Evolutionary conservation across 768 basidiomycete species (phyloP), one percentile per base, ranked within the genome.

Genomic region (Lactarius evosmus): DNA sequence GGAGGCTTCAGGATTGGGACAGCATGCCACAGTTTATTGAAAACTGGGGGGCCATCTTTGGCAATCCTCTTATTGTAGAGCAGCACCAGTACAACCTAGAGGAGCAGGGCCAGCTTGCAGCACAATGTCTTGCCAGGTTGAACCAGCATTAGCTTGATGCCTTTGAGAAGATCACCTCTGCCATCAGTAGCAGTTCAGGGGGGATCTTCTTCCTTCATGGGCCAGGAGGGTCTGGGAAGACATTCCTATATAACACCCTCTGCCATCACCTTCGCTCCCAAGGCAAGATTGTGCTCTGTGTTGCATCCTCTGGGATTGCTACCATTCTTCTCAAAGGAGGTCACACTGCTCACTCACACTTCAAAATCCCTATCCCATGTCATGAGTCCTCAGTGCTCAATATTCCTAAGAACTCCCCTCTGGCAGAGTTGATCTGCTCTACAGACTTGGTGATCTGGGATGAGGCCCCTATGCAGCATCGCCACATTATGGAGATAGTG

Each of bases 221-320:
- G 5, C 71, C 78, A 36, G 80, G 77, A 19, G 81, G 81, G 0
- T 74, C 74, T 33, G 81, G 82, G 6, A 82, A 82, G 63, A 82
- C 81, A 0, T 82, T 72, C 71, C 71, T 80, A 0, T 81, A 77
- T 62, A 77, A 77, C 33, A 75, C 78, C 14, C 52, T 61, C 29
- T 61, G 60, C 41, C n/a, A 49, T 2, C 17, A 29, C 17, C 11
- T 61, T 16, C 30, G 22, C 40, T 54, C 52, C 1, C n/a, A 53
- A 17, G 2, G 8, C 3, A 54, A 61, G 30, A 41, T 54, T 69
- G 73, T 78, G 1, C 72, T 84, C 3, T 82, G 78, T 77, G 78
- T 80, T 16, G 78, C 81, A 17, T 83, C 83, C 3, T 81, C 81
- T 46, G 81, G 81, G 0, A 78, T 83, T 58, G 78, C 82, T 11